These are phyloP conservation scores for Anaeromyces robustus DNA, from an alignment of 192 early-diverging fungal genomes.

Conservation along the genomic window DNA sequence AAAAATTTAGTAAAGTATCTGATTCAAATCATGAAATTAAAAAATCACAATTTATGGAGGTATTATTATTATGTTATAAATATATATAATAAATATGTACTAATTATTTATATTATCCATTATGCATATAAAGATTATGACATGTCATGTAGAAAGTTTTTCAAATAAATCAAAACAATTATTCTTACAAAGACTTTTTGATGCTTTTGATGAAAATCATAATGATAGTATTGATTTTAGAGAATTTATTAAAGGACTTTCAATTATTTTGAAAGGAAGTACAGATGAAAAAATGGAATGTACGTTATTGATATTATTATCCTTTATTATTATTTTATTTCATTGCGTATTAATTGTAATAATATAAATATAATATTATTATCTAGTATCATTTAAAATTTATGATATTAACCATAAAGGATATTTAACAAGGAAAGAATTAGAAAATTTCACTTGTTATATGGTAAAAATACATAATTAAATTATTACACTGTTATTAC, in stretches of 20 bases:
- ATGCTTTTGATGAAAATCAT: conserved; percentile 59
- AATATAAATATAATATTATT: background rate
- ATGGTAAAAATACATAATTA: too few relatives aligned
- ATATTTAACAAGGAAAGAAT: conserved; percentile 50
- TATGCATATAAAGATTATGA: background rate
- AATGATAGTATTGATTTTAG: conserved; percentile 44
- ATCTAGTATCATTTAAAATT: conserved; percentile 55
- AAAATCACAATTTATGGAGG: background rate
- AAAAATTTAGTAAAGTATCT: background rate
- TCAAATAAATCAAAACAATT: conserved; percentile 40
- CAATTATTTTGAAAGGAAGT: conserved; percentile 61
- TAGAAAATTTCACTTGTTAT: conserved; percentile 54
- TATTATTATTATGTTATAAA: background rate
- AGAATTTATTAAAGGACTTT: conserved; percentile 44
- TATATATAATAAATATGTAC: too few relatives aligned
- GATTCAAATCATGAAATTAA: background rate
- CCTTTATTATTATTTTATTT: too few relatives aligned
- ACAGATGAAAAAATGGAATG: conserved; percentile 58
- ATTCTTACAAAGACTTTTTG: conserved; percentile 59
- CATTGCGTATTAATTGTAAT: too few relatives aligned
- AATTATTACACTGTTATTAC: too few relatives aligned
- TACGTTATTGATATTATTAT: conserved; percentile 23
- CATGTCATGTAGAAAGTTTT: conserved; percentile 28
- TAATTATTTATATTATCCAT: too few relatives aligned
- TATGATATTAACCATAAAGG: conserved; percentile 69